Conservation (phyloP, 306 rosid species). For the Datisca glomerata region DNA sequence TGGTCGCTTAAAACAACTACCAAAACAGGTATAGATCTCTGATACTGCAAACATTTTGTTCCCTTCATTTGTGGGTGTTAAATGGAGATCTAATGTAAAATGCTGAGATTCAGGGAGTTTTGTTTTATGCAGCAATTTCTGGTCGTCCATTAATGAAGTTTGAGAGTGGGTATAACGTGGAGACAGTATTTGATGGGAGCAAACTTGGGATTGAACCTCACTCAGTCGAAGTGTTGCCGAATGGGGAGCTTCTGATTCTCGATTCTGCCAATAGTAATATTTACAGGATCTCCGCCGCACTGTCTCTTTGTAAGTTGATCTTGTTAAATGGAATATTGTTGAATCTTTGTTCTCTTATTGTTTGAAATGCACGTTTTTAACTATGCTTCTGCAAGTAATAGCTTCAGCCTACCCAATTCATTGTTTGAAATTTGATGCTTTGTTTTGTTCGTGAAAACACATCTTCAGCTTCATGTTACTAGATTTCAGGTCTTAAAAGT, state of each 20-base stretch:
- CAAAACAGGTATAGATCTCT: constrained; percentile 63
- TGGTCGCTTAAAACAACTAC: constrained; percentile 74
- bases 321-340: too few relatives aligned
- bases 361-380: too few relatives aligned
- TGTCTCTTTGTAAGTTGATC: constrained; percentile 85
- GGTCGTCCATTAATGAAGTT: constrained; percentile 81
- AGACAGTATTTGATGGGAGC: constrained; percentile 97
- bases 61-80: constrained; percentile 10
- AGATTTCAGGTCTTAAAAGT: too few relatives aligned
- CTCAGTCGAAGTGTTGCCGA: constrained; percentile 65
- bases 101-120: constrained; percentile 4
- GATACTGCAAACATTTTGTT: neutral
- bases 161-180: constrained; percentile 80
- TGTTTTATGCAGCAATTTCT: constrained; percentile 34
- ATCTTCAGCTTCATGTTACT: too few relatives aligned
- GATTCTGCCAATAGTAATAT: constrained; percentile 76
- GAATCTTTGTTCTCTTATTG: too few relatives aligned
- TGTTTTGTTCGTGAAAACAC: too few relatives aligned
- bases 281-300: constrained; percentile 70
- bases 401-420: too few relatives aligned
- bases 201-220: constrained; percentile 92
- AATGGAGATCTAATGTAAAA: constrained; percentile 4
- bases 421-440: too few relatives aligned
- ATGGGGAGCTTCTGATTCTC: constrained; percentile 80
- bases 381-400: too few relatives aligned